Base-by-base conservation (phyloP, 2,329 filamentous ascomycete species). In the Coniochaeta pulveracea region DNA sequence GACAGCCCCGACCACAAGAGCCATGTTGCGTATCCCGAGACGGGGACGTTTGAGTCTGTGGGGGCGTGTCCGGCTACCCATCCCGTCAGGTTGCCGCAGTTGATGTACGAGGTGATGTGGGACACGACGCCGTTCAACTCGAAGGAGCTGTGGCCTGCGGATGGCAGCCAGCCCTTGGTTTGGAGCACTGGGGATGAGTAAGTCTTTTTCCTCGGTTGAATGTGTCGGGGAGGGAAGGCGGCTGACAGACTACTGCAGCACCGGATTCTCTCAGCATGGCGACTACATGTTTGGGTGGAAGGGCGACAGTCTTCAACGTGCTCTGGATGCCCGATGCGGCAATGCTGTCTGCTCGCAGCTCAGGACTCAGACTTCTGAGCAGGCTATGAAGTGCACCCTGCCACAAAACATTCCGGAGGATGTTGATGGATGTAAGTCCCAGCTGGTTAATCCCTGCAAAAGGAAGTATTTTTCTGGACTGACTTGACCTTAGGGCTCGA, bases 31-130 rank as follows among this genome's bases (percentile, higher is more conserved):
- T 72, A 71, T 40, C 68, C 66, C 3, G 29, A 28, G 10, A 34
- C 30, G 5, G 43, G 44, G 3, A 39, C 37, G 10, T 48, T 48
- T 31, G 42, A 43, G 29, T 37, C 40, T 10, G 38, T 38, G 3
- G 43, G 43, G 1, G 34, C 49, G 6, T 62, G 58, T 41, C 57
- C 59, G 2, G 21, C 46, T 27, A 51, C 51, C 3, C 55, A 64
- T 45, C 60, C 60, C 9, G 48, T 54, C 4, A 52, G 56, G 15
- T 52, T 63, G 10, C 50, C 58, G 4, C 60, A 61, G 38, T 45
- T 63, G 8, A 55, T 56, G 41, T 52, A 58, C 47, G 59, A 63
- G 40, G 61, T 60, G 22, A 54, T 62, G 37, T 63, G 59, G 52
- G 51, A 60, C 29, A 37, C 35, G 24, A 17, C 15, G 19, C 29